Percentiles rank a stretch among this genome's conserved stretches.
Conservation (phyloP, 129 eudicot species). For the Calendula officinalis region DNA sequence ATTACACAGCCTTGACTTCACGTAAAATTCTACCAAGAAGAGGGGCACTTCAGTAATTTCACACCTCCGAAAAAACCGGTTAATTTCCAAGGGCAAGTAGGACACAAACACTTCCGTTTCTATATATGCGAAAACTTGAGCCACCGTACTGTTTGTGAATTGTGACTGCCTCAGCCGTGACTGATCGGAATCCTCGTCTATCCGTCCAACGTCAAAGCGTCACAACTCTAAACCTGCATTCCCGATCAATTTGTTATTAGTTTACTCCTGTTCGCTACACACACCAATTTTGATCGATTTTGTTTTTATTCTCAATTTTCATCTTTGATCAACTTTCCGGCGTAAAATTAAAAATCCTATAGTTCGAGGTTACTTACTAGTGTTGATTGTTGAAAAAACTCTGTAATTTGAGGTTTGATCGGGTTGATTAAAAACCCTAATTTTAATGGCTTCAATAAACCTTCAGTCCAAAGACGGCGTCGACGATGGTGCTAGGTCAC, state of each 20-base stretch:
- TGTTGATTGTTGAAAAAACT: neutral
- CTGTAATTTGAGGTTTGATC: conserved; percentile 4
- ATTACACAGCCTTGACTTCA: conserved; percentile 24
- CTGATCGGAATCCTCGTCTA: conserved; percentile 24
- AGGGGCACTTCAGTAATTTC: conserved; percentile 14
- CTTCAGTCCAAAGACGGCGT: conserved; percentile 21
- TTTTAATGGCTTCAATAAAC: conserved; percentile 28
- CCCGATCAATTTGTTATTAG: neutral
- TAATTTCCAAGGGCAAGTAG: conserved; percentile 24
- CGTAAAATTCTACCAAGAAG: conserved; percentile 9
- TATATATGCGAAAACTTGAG: neutral
- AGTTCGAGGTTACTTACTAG: conserved; percentile 4
- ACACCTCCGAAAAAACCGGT: conserved; percentile 22
- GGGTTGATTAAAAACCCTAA: conserved; percentile 26
- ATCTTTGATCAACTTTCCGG: conserved; percentile 15
- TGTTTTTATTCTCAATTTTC: neutral
- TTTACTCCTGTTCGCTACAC: neutral
- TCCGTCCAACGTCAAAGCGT: conserved; percentile 12
- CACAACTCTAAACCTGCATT: conserved; percentile 18
- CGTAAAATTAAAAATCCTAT: neutral
- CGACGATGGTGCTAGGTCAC: conserved; percentile 25
- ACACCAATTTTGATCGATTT: conserved; percentile 25
- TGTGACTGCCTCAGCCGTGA: conserved; percentile 8
- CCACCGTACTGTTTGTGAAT: conserved; percentile 4
- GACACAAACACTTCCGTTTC: conserved; percentile 16